Evolutionary conservation across 2,329 filamentous ascomycete genomes (phyloP), one percentile per base, ranked within the genome.

Genomic region (Colletotrichum sp.): DNA sequence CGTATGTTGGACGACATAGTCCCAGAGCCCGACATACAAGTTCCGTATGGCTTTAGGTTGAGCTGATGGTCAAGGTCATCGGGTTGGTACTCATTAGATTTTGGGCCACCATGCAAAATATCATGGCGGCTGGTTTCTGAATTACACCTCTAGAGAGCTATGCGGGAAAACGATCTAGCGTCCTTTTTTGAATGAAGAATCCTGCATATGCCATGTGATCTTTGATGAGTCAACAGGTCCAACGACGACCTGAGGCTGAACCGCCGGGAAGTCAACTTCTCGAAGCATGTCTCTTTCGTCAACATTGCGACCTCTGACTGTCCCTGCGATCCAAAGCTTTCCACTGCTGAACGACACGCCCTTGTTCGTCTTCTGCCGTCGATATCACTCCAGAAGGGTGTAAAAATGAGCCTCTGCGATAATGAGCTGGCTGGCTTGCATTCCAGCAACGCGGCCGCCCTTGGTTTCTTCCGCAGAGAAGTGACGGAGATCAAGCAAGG

Each of bases 351-450:
- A 15, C 4, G 8, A 25, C 6, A 8, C 52, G 0, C 52, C n/a
- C 2, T 16, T 27, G 2, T 3, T 3, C 0, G 25, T 1, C 52
- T 29, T 57, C 13, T 11, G 12, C 8, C 13, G 0, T 6, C 55
- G 6, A 59, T 0, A 1, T 36, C 22, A 57, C 12, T 57, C n/a
- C 16, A 9, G 1, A 0, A 39, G 34, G 15, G 9, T n/a, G 19
- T 57, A 65, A 2, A 65, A 65, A n/a, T n/a, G n/a, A n/a, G n/a
- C n/a, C n/a, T n/a, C n/a, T n/a, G n/a, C n/a, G n/a, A n/a, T n/a
- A n/a, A n/a, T n/a, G n/a, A n/a, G n/a, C n/a, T n/a, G n/a, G n/a
- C n/a, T n/a, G n/a, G n/a, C n/a, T n/a, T n/a, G n/a, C n/a, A n/a
- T n/a, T n/a, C n/a, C n/a, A n/a, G n/a, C n/a, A n/a, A n/a, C n/a